These are phyloP conservation scores for Cytospora chrysosperma DNA, from an alignment of 2,329 filamentous ascomycete genomes.

Conservation along the genomic window DNA sequence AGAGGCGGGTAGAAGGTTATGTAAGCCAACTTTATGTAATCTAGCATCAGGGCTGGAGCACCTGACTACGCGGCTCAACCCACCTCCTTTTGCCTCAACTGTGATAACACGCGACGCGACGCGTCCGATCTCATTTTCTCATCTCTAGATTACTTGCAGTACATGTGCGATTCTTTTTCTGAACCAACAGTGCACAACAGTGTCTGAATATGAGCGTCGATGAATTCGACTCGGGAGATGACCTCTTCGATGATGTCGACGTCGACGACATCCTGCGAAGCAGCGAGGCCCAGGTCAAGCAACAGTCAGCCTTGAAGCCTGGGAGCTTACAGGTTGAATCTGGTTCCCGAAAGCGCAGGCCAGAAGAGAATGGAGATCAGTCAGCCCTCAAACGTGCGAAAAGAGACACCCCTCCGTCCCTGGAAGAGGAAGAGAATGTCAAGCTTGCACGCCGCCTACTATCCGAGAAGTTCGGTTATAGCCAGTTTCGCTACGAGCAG, in stretches of 20 bases:
- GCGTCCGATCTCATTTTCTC: background rate
- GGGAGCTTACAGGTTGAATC: background rate
- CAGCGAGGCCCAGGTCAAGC: conserved; percentile 11
- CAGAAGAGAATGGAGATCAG: background rate
- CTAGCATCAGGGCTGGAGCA: background rate
- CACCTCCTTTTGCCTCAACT: background rate
- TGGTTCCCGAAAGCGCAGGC: background rate
- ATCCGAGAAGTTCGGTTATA: conserved; percentile 39
- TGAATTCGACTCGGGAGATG: conserved; percentile 37
- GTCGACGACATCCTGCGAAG: conserved; percentile 15
- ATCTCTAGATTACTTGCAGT: background rate
- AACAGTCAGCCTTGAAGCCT: background rate
- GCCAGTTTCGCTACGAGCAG: conserved; percentile 45
- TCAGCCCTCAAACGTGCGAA: conserved; percentile 15
- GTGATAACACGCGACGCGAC: background rate
- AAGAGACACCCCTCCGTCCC: background rate
- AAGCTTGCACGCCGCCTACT: conserved; percentile 33
- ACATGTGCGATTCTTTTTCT: background rate
- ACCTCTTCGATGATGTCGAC: conserved; percentile 33
- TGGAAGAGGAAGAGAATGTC: conserved; percentile 1
- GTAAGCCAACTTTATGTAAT: too few species aligned
- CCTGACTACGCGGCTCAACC: background rate
- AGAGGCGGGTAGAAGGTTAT: too few species aligned
- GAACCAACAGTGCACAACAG: background rate
- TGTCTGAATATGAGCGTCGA: conserved; percentile 14